Evolutionary conservation across 2,329 filamentous ascomycete species (phyloP), one percentile per base, ranked within the genome.

Genomic region (Fusarium sublunatum): DNA sequence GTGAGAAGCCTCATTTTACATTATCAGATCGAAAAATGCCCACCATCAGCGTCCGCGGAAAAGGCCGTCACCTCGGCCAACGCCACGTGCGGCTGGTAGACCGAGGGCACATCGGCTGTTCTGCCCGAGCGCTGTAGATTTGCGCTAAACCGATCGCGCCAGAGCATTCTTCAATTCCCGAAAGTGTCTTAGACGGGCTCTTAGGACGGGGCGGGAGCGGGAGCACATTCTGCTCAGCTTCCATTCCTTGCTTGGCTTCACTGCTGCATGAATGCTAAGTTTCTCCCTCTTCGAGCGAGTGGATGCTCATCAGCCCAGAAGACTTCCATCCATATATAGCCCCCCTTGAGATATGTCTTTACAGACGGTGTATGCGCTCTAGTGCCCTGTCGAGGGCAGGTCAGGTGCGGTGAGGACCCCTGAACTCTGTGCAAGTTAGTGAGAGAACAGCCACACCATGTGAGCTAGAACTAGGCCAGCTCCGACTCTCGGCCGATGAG

Each of bases 401-500:
- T 58, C 64, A 65, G 48, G 45, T 63, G 48, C 55, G 39, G 42
- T 36, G 31, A 53, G 39, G 15, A 58, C 53, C 58, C 47, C 42
- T 45, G 58, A 11, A n/a, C 19, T 39, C 22, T n/a, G 24, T 15
- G 53, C 25, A 48, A 31, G 25, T 47, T n/a, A 52, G 53, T 40
- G 57, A 32, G 41, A 36, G 31, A 58, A 32, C 36, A 64, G 53
- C 58, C 54, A 52, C 22, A 45, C 40, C 36, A 52, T 47, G 36
- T 63, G 41, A 61, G 41, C 42, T 64, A 11, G 29, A 9, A 25
- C 41, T 6, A 40, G 28, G 29, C 34, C 45, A 54, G 28, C 38
- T 59, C 63, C 65, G 51, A 53, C 26, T 60, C 64, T 70, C 64
- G 68, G 64, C 61, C 65, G 59, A 68, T 66, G 65, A 55, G n/a